A percentile compares a stretch with the other conserved stretches of the same genome.
These are phyloP conservation scores for Colletotrichum salicis DNA, from an alignment of 2,329 filamentous ascomycete genomes.

Conservation along the genomic window DNA sequence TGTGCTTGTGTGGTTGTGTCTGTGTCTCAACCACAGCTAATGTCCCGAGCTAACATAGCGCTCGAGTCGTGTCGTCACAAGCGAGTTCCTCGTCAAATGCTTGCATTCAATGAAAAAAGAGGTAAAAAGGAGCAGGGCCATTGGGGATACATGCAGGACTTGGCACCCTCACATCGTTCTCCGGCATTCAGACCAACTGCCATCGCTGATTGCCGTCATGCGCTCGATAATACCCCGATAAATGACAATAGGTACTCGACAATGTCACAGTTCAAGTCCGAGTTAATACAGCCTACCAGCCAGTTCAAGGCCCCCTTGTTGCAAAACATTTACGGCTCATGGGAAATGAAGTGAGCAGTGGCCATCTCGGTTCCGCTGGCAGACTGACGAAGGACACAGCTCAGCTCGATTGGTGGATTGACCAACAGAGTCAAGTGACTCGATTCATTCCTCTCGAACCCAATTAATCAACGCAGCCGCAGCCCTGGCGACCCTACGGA, in stretches of 20 bases:
- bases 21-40: not conserved
- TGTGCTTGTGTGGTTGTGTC: not conserved
- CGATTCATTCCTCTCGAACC: constrained; percentile 2
- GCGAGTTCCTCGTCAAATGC: not conserved
- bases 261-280: not conserved
- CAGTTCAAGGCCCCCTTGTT: constrained; percentile 1
- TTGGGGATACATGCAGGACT: not conserved
- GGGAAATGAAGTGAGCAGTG: not conserved
- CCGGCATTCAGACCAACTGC: not conserved
- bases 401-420: constrained; percentile 10
- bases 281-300: constrained; percentile 4
- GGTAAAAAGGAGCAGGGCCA: not conserved
- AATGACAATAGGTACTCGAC: not conserved
- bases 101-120: not conserved
- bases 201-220: constrained; percentile 19
- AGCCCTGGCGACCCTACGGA: not conserved
- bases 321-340: not conserved
- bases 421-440: constrained; percentile 22
- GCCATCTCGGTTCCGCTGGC: constrained; percentile 6
- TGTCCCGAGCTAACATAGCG: not conserved
- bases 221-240: not conserved
- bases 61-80: constrained; percentile 16
- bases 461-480: constrained; percentile 18
- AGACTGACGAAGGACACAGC: not conserved
- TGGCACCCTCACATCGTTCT: not conserved